These are phyloP conservation scores for Butyriboletus loyo DNA, from an alignment of 768 basidiomycete species.

Conservation along the genomic window DNA sequence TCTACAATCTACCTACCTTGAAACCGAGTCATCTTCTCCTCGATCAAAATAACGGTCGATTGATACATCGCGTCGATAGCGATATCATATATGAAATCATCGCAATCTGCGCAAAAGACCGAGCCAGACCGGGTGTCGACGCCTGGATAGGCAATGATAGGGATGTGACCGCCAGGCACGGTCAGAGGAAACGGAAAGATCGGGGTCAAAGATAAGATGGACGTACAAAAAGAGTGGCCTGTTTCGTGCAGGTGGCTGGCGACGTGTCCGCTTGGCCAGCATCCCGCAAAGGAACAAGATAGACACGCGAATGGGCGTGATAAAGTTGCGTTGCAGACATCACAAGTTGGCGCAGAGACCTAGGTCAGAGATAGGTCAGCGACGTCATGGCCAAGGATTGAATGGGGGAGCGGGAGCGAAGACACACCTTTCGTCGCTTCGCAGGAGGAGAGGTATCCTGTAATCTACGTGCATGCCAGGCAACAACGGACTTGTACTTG, in stretches of 20 bases:
- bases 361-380: slow-evolving; percentile 17
- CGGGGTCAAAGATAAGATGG: neutral
- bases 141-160: slow-evolving; percentile 41
- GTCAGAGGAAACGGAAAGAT: neutral
- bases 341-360: slow-evolving; percentile 62
- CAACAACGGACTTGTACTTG: slow-evolving; percentile 53
- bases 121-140: slow-evolving; percentile 72
- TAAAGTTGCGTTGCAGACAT: slow-evolving; percentile 52
- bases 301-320: slow-evolving; percentile 71
- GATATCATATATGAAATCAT: slow-evolving; percentile 69
- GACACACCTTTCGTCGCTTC: slow-evolving; percentile 65
- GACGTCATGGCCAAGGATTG: neutral
- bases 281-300: slow-evolving; percentile 66
- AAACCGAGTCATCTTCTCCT: slow-evolving; percentile 62
- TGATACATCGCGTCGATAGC: slow-evolving; percentile 47
- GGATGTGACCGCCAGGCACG: neutral
- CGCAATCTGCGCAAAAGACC: slow-evolving; percentile 70
- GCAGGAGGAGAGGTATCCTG: slow-evolving; percentile 47
- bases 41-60: slow-evolving; percentile 45
- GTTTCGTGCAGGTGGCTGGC: slow-evolving; percentile 52
- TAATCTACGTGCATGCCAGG: slow-evolving; percentile 50
- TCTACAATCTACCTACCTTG: slow-evolving; percentile 30
- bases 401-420: neutral
- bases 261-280: slow-evolving; percentile 64
- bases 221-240: slow-evolving; percentile 67